A percentile compares a stretch with the other conserved stretches of the same genome.
Evolutionary conservation across 1,139 yeast species (phyloP).

Genomic region (Geotrichum histeridarum): DNA sequence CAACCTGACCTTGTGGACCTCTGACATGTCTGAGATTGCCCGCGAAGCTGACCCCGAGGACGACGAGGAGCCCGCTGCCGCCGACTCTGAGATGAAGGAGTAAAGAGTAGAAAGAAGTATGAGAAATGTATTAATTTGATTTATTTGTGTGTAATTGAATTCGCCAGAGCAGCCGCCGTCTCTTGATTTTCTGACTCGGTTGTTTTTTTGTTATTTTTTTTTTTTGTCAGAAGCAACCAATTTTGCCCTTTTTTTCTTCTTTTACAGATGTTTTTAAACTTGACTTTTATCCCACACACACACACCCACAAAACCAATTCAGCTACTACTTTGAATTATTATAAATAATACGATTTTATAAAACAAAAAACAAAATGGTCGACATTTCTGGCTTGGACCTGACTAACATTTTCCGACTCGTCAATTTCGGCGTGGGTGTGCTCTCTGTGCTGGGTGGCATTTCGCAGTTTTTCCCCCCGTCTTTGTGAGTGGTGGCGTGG

Average conservation of each 20-base stretch:
- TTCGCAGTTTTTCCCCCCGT: conserved; percentile 54
- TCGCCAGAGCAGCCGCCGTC: too few species aligned
- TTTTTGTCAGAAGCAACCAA: too few species aligned
- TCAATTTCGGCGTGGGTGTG: conserved; percentile 60
- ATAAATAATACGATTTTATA: not conserved
- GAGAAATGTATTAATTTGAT: not conserved
- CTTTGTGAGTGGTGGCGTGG: conserved; percentile 41
- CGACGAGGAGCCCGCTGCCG: conserved; percentile 19
- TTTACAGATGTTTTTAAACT: too few species aligned
- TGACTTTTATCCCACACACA: too few species aligned
- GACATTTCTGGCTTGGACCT: conserved; percentile 27
- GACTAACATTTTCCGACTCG: conserved; percentile 53
- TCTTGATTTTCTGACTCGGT: too few species aligned
- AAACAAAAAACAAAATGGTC: not conserved
- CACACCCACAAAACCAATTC: too few species aligned
- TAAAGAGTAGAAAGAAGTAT: not conserved
- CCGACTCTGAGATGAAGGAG: conserved; percentile 14
- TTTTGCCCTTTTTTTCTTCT: too few species aligned
- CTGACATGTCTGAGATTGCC: conserved; percentile 5
- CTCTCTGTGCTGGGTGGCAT: conserved; percentile 53
- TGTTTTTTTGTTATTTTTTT: too few species aligned
- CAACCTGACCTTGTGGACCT: conserved; percentile 88
- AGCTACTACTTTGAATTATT: not conserved
- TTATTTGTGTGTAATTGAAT: not conserved
- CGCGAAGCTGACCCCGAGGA: conserved; percentile 9